Percentiles rank a stretch among this genome's conserved stretches.
phyloP scores from a whole-genome alignment of 495 filamentous ascomycete genomes.

The Tuber magnatum region DNA sequence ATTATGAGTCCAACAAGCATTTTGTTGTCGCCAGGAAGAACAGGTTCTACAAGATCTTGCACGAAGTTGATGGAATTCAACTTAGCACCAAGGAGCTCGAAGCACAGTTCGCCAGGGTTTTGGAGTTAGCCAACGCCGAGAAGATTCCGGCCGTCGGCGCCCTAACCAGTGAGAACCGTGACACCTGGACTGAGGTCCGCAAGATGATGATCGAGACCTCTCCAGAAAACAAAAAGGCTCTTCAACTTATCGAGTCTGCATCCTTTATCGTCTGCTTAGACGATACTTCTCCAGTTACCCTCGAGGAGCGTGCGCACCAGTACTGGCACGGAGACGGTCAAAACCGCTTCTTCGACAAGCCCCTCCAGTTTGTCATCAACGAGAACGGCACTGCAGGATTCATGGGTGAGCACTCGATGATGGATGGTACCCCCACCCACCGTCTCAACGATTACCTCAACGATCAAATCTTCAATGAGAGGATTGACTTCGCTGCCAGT shows the following conservation, averaged over 20 bases:
- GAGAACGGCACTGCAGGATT: conserved; percentile 98
- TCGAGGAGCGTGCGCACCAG: conserved; percentile 88
- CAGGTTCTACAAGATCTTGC: conserved; percentile 88
- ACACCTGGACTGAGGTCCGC: conserved; percentile 79
- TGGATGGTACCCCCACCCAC: conserved; percentile 98
- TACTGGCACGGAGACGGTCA: conserved; percentile 97
- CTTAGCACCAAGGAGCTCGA: conserved; percentile 84
- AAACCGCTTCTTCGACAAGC: conserved; percentile 99
- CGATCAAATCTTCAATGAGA: conserved; percentile 80
- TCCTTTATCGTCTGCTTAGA: conserved; percentile 93
- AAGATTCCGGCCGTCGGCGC: conserved; percentile 69
- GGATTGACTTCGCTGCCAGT: conserved; percentile 74
- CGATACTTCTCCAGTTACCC: conserved; percentile 81
- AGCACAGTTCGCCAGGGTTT: conserved; percentile 76
- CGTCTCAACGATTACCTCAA: conserved; percentile 91
- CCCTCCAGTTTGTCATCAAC: conserved; percentile 94
- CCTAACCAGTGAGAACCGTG: conserved; percentile 85
- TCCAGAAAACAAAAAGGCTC: conserved; percentile 63
- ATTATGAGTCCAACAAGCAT: conserved; percentile 66
- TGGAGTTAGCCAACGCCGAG: conserved; percentile 61
- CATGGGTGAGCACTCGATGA: conserved; percentile 99
- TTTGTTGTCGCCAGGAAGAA: conserved; percentile 91
- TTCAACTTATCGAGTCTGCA: conserved; percentile 79
- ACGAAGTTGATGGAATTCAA: conserved; percentile 70
- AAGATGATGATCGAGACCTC: conserved; percentile 65